Conservation (phyloP, 305 asterid species). For the Plantago lanceolata region DNA sequence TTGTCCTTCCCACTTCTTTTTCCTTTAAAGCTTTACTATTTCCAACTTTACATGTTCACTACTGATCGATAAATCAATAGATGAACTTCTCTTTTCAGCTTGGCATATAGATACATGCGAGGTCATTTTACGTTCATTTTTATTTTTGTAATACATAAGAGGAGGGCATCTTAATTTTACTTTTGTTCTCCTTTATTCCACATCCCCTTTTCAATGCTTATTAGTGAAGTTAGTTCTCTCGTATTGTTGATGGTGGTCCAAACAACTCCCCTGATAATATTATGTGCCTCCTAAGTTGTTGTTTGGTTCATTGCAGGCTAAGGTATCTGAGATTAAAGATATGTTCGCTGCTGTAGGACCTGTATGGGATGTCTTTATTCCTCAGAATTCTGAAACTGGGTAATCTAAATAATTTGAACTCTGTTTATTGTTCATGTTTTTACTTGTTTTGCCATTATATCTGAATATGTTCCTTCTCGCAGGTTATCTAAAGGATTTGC, state of each 20-base stretch:
- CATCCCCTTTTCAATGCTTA: background rate
- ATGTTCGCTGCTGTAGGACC: conserved; percentile 72
- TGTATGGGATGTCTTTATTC: conserved; percentile 90
- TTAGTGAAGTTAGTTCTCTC: background rate
- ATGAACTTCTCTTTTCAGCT: background rate
- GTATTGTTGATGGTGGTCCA: background rate
- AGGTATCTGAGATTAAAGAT: conserved; percentile 60
- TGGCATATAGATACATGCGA: background rate
- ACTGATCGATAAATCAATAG: background rate
- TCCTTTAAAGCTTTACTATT: conserved; percentile 7
- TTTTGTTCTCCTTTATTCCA: background rate
- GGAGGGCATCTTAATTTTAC: too few relatives aligned
- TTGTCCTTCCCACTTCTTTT: conserved; percentile 18
- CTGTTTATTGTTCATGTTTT: conserved; percentile 13
- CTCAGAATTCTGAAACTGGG: conserved; percentile 78
- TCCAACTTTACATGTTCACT: background rate
- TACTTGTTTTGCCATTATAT: conserved; percentile 9
- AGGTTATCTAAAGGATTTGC: conserved; percentile 89
- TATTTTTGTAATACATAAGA: too few relatives aligned
- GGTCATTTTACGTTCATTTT: too few relatives aligned
- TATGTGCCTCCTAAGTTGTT: conserved; percentile 17
- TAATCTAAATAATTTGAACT: conserved; percentile 28
- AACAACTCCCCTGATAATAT: background rate
- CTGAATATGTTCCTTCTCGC: conserved; percentile 26
- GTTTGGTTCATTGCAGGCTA: conserved; percentile 53